A percentile compares a stretch with the other conserved stretches of the same genome.
Evolutionary conservation across 768 basidiomycete genomes (phyloP).

Genomic region (Lactarius tabidus): DNA sequence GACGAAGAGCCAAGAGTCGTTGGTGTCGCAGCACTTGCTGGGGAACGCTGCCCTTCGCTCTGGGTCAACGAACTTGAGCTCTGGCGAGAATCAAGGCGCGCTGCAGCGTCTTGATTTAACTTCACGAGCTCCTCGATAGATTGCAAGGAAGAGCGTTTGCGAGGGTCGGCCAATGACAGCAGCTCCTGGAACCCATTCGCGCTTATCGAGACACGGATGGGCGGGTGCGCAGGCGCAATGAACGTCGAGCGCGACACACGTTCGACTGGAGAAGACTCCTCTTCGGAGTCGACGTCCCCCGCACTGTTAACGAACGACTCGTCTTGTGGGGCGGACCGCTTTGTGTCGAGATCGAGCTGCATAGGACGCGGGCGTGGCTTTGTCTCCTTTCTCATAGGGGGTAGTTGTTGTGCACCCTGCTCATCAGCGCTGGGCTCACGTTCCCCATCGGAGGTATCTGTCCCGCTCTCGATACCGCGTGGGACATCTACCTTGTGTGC

Average conservation of each 20-base stretch:
- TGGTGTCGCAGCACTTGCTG: constrained; percentile 29
- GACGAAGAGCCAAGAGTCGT: constrained; percentile 12
- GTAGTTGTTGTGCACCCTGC: constrained; percentile 1
- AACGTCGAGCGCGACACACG: constrained; percentile 68
- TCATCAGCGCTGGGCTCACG: constrained; percentile 36
- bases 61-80: constrained; percentile 14
- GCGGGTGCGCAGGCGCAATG: constrained; percentile 83
- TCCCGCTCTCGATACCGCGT: constrained; percentile 66
- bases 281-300: constrained; percentile 29
- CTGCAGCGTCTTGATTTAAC: constrained; percentile 27
- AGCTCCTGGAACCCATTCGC: constrained; percentile 77
- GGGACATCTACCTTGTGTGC: constrained; percentile 67
- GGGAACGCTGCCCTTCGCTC: constrained; percentile 22
- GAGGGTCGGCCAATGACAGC: constrained; percentile 51
- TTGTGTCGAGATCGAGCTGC: constrained; percentile 33
- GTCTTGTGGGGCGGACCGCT: constrained; percentile 26
- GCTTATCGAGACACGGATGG: constrained; percentile 87
- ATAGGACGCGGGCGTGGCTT: constrained; percentile 24
- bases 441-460: constrained; percentile 61
- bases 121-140: constrained; percentile 44
- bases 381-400: constrained; percentile 9
- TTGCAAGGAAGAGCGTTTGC: constrained; percentile 35
- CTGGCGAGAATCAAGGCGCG: constrained; percentile 16
- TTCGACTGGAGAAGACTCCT: constrained; percentile 61
- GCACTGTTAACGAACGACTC: constrained; percentile 28